Percentiles rank a stretch among this genome's conserved stretches.
phyloP scores from a whole-genome alignment of 2,329 filamentous ascomycete genomes.

The Onygenales sp. region DNA sequence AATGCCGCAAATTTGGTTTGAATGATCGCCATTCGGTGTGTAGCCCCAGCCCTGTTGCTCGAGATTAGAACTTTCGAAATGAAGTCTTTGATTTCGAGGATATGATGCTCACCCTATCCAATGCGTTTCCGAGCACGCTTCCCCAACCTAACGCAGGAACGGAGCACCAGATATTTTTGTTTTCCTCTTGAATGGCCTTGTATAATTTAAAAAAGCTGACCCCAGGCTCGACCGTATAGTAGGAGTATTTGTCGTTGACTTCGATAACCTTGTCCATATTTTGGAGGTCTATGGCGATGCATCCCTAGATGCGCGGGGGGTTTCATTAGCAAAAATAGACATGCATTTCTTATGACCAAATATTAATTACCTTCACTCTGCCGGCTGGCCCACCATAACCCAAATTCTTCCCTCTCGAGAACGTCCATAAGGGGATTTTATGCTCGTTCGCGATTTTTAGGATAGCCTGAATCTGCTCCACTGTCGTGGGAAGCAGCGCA shows the following conservation, averaged over 20 bases:
- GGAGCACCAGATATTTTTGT: conserved; percentile 9
- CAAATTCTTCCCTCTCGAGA: conserved; percentile 14
- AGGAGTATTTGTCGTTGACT: conserved; percentile 23
- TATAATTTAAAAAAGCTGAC: conserved; percentile 41
- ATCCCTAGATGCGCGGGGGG: conserved; percentile 26
- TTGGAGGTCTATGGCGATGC: conserved; percentile 34
- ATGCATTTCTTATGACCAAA: background rate
- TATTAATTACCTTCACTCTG: background rate
- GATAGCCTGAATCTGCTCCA: conserved; percentile 5
- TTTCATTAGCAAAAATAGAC: conserved; percentile 14
- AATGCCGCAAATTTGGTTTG: conserved; percentile 8
- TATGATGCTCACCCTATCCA: background rate
- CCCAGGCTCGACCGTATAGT: conserved; percentile 30
- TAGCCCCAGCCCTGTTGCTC: background rate
- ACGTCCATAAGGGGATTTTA: conserved; percentile 13
- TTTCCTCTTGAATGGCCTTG: conserved; percentile 26
- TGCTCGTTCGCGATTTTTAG: conserved; percentile 11
- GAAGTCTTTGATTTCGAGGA: background rate
- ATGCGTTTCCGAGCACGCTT: conserved; percentile 3
- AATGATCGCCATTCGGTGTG: conserved; percentile 11
- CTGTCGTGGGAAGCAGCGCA: background rate
- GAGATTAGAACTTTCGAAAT: background rate
- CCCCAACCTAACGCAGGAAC: conserved; percentile 8
- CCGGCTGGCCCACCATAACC: conserved; percentile 28
- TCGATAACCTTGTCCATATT: conserved; percentile 25